A percentile compares a stretch with the other conserved stretches of the same genome.
These are phyloP conservation scores for Clohesyomyces aquaticus DNA, from an alignment of 495 filamentous ascomycete genomes.

Conservation along the genomic window DNA sequence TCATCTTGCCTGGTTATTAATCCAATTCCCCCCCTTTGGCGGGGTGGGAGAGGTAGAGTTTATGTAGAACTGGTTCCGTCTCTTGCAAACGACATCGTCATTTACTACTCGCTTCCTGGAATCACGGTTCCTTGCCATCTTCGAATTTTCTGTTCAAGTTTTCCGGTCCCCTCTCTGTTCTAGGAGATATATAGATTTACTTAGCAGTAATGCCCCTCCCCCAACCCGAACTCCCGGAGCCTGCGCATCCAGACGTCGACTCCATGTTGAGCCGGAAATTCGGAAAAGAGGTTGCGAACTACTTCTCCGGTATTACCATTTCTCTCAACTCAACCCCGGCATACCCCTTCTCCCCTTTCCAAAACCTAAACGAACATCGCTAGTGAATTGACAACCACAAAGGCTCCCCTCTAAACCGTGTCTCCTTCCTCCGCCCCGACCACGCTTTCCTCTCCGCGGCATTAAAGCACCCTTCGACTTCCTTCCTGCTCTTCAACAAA, in stretches of 20 bases:
- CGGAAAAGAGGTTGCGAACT: slow-evolving; percentile 89
- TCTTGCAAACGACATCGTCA: neutral
- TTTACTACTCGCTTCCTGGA: neutral
- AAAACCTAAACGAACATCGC: neutral
- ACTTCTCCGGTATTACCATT: slow-evolving; percentile 74
- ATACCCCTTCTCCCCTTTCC: neutral
- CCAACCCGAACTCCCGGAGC: slow-evolving; percentile 54
- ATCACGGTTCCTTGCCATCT: too few species aligned
- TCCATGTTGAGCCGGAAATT: slow-evolving; percentile 86
- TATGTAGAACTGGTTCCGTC: neutral
- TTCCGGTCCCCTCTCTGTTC: neutral
- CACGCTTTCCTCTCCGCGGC: slow-evolving; percentile 78
- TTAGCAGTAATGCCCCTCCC: slow-evolving; percentile 30
- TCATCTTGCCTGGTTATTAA: slow-evolving; percentile 30
- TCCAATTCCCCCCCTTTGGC: neutral
- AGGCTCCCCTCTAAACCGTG: slow-evolving; percentile 74
- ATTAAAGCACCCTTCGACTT: slow-evolving; percentile 68
- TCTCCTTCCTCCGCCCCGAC: slow-evolving; percentile 85
- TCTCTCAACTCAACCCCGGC: neutral
- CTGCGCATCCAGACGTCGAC: slow-evolving; percentile 68
- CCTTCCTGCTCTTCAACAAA: slow-evolving; percentile 77
- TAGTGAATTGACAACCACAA: neutral
- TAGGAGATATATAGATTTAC: neutral
- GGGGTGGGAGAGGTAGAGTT: neutral
- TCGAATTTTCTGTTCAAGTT: too few species aligned